Conservation (phyloP, 2,329 filamentous ascomycete species). For the Alternaria tenuissima region DNA sequence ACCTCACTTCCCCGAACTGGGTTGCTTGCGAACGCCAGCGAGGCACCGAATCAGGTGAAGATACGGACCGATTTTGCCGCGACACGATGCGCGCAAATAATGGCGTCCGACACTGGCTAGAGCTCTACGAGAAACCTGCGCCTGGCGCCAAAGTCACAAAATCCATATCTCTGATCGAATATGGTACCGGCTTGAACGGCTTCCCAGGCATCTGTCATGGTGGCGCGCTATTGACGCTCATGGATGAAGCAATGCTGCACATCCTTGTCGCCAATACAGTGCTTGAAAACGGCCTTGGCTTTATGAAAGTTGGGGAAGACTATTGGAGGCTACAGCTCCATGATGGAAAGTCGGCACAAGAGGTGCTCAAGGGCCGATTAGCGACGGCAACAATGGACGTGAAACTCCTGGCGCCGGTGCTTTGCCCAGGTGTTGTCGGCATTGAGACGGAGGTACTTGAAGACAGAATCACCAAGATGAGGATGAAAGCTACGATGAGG, state of each 20-base stretch:
- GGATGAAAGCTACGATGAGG: constrained; percentile 33
- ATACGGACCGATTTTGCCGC: constrained; percentile 25
- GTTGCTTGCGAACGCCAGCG: constrained; percentile 23
- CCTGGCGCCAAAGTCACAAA: constrained; percentile 21
- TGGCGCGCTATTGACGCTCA: constrained; percentile 69
- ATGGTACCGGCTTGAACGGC: constrained; percentile 58
- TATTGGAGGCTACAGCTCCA: constrained; percentile 11
- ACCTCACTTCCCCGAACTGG: constrained; percentile 34
- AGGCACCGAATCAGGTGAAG: constrained; percentile 9
- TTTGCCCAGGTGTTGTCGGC: constrained; percentile 35
- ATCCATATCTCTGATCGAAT: constrained; percentile 30
- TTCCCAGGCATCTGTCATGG: constrained; percentile 77
- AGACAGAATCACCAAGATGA: constrained; percentile 30
- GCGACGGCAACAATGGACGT: constrained; percentile 34
- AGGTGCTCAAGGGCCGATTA: constrained; percentile 27
- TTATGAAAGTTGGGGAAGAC: constrained; percentile 9
- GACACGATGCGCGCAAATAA: constrained; percentile 27
- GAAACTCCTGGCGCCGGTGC: constrained; percentile 33
- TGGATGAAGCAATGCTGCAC: constrained; percentile 65
- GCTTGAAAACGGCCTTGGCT: constrained; percentile 12
- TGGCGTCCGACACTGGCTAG: constrained; percentile 31
- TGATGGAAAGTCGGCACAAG: constrained; percentile 18
- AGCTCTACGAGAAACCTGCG: constrained; percentile 29
- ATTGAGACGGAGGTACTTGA: constrained; percentile 35
- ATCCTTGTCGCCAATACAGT: constrained; percentile 29